Conservation (phyloP, 352 stramenopile species). For the Phytophthora uliginosa region DNA sequence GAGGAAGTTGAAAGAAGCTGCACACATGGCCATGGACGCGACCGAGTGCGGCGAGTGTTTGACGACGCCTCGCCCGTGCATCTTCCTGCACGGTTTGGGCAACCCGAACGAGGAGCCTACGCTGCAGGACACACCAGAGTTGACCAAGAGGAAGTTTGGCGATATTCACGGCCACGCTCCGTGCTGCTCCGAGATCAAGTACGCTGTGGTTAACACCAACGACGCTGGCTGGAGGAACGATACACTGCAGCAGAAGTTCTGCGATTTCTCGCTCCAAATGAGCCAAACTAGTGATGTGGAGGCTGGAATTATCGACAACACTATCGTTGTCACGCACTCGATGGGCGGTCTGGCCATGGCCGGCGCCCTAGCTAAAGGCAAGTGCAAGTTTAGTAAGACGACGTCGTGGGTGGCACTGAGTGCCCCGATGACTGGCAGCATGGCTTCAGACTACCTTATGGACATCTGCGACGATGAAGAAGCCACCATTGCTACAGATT, state of each 20-base stretch:
- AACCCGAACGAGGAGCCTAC: conserved; percentile 17
- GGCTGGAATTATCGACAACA: conserved; percentile 28
- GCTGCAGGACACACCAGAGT: conserved; percentile 26
- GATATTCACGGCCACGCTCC: conserved; percentile 36
- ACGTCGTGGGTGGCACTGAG: conserved; percentile 47
- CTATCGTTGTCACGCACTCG: conserved; percentile 56
- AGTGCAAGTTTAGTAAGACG: conserved; percentile 16
- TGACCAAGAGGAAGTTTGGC: conserved; percentile 18
- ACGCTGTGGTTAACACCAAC: conserved; percentile 53
- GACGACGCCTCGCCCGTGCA: conserved; percentile 33
- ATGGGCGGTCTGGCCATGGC: conserved; percentile 47
- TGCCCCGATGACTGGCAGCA: conserved; percentile 47
- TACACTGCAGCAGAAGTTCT: conserved; percentile 48
- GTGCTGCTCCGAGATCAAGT: conserved; percentile 50
- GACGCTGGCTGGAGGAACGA: conserved; percentile 55
- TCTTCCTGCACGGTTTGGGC: conserved; percentile 37
- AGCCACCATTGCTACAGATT: conserved; percentile 3
- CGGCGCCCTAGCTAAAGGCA: conserved; percentile 28
- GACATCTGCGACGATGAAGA: conserved; percentile 35
- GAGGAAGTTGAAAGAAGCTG: conserved; percentile 20
- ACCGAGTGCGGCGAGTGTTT: conserved; percentile 19
- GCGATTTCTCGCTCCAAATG: conserved; percentile 37
- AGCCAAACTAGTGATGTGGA: conserved; percentile 27
- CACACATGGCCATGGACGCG: conserved; percentile 14
- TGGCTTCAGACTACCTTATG: conserved; percentile 47